A percentile compares a stretch with the other conserved stretches of the same genome.
These are phyloP conservation scores for Paecilomyces fulvus DNA, from an alignment of 2,329 filamentous ascomycete genomes.

Conservation along the genomic window DNA sequence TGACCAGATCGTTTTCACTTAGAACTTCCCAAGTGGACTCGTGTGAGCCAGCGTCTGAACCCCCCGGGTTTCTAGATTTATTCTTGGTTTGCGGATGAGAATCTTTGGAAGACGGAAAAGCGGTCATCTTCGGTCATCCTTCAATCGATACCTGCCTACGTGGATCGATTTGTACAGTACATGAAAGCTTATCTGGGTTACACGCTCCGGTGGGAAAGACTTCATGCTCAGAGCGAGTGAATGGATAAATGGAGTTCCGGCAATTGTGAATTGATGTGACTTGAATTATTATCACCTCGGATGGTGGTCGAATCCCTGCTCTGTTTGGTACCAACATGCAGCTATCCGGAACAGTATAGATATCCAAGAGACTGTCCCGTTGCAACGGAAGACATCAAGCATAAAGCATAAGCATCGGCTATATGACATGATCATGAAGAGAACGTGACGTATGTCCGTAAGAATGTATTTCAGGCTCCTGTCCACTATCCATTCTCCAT, in stretches of 20 bases:
- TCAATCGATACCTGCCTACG: constrained; percentile 3
- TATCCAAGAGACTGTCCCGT: not conserved
- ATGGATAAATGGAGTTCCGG: constrained; percentile 26
- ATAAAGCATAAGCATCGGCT: not conserved
- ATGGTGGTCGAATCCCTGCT: not conserved
- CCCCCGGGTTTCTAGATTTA: constrained; percentile 76
- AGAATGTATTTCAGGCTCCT: not conserved
- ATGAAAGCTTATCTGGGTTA: constrained; percentile 7
- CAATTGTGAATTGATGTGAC: not conserved
- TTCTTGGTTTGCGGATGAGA: not conserved
- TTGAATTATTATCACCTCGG: not conserved
- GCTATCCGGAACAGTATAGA: not conserved
- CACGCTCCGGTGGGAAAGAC: constrained; percentile 3
- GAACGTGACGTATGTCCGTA: not conserved
- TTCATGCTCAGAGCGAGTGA: constrained; percentile 10
- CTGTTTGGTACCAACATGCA: not conserved
- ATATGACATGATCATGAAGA: not conserved
- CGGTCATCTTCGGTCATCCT: constrained; percentile 1
- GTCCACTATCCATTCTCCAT: not conserved
- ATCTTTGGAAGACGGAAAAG: not conserved
- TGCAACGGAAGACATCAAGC: not conserved
- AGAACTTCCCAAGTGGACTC: constrained; percentile 90
- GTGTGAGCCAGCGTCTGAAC: constrained; percentile 87
- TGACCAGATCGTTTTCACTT: constrained; percentile 9
- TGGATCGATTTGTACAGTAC: constrained; percentile 22